Evolutionary conservation across 176 grass and related monocot species (phyloP), one percentile per base, ranked within the genome.

Genomic region (Saccharum spontaneum): DNA sequence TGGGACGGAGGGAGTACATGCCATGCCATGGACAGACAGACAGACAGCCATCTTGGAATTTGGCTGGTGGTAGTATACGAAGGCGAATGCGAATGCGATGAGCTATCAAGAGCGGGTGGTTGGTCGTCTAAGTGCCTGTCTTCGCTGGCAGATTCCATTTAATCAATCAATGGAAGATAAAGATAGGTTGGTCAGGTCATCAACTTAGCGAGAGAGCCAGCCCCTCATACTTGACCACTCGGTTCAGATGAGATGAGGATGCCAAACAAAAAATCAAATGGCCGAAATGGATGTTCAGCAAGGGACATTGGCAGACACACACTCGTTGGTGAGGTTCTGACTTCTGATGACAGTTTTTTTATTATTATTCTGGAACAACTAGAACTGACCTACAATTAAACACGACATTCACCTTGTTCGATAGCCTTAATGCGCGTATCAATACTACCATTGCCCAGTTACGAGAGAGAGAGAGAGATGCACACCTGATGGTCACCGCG

Each of bases 401-500:
- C 36, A n/a, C 79, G 78, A 78, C 79, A 78, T 88, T 71, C 73
- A 77, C 73, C 80, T 40, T 22, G 73, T 52, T 76, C 60, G 22
- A 75, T 64, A 16, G 24, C 65, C 75, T 85, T 54, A 62, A 61
- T 37, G 50, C 66, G 48, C 73, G 9, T 69, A 31, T 17, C n/a
- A 81, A 64, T 44, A 7, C n/a, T n/a, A n/a, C 68, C 3, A 68
- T 33, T 20, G 45, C 24, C 60, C 23, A n/a, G 6, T 31, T 22
- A 8, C 26, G 13, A 43, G 9, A 15, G 4, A 69, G 57, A 34
- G 10, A 40, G 45, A 62, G 39, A 77, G 34, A 38, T n/a, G n/a
- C n/a, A n/a, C 76, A 97, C 94, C 91, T 97, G 73, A 97, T 94
- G 33, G 89, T 94, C 18, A 92, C 94, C 5, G 81, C 89, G 44